These are phyloP conservation scores for Alternaria sp. DNA, from an alignment of 2,329 filamentous ascomycete genomes.

Conservation along the genomic window DNA sequence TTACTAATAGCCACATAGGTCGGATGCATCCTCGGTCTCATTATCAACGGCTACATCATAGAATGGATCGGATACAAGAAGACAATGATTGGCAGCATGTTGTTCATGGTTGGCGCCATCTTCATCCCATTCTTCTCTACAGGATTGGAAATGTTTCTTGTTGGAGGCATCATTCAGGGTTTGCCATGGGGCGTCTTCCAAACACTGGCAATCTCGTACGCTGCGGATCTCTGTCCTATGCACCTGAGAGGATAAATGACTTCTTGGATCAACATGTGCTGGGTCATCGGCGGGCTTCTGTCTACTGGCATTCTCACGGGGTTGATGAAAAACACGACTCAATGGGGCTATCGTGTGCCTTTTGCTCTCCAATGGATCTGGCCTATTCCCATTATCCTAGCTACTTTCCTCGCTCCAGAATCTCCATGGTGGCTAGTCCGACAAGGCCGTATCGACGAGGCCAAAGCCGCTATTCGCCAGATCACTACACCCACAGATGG, in stretches of 20 bases:
- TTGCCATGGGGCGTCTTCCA: conserved; percentile 56
- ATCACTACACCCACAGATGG: conserved; percentile 62
- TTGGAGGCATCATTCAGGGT: conserved; percentile 62
- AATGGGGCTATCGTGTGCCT: conserved; percentile 70
- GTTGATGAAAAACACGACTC: conserved; percentile 68
- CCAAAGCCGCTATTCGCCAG: conserved; percentile 69
- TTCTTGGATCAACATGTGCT: conserved; percentile 77
- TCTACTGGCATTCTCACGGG: conserved; percentile 73
- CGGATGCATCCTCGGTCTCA: conserved; percentile 54
- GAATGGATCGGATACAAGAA: conserved; percentile 53
- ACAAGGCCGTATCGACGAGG: conserved; percentile 67
- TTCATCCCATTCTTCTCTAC: conserved; percentile 42
- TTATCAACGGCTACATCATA: conserved; percentile 55
- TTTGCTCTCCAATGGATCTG: conserved; percentile 79
- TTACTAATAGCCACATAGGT: conserved; percentile 37
- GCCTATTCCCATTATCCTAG: conserved; percentile 71
- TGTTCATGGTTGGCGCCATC: conserved; percentile 34
- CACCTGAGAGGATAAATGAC: conserved; percentile 62
- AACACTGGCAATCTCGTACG: conserved; percentile 38
- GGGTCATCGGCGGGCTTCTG: conserved; percentile 72
- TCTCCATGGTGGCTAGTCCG: conserved; percentile 57
- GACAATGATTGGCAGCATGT: conserved; percentile 38
- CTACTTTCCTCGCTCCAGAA: conserved; percentile 72
- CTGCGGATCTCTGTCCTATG: conserved; percentile 68
- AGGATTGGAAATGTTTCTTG: conserved; percentile 64